Conservation (phyloP, 768 basidiomycete species). For the Neoboletus brunneissimus region DNA sequence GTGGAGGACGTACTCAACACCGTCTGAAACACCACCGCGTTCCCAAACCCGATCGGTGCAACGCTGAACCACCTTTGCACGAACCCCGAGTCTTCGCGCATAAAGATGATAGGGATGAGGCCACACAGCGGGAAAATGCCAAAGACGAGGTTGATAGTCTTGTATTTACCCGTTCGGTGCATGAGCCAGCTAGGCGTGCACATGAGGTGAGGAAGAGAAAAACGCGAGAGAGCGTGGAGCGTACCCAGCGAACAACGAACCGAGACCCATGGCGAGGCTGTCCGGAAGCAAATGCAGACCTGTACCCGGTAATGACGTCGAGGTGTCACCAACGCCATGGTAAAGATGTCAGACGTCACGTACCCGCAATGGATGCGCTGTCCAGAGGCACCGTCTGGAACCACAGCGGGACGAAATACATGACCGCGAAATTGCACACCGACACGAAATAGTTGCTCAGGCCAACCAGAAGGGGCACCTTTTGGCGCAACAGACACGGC, state of each 20-base stretch:
- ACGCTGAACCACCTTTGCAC: conserved; percentile 22
- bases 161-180: conserved; percentile 52
- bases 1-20: conserved; percentile 8
- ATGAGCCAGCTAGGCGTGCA: conserved; percentile 39
- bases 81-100: conserved; percentile 23
- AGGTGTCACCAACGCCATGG: background rate
- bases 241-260: conserved; percentile 50
- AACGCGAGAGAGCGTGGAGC: background rate
- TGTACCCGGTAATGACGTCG: background rate
- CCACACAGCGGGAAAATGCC: conserved; percentile 48
- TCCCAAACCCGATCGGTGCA: conserved; percentile 17
- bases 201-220: background rate
- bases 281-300: conserved; percentile 52
- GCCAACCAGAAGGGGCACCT: conserved; percentile 68
- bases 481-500: conserved; percentile 58
- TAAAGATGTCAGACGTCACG: background rate
- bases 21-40: conserved; percentile 20
- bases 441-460: conserved; percentile 71
- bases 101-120: conserved; percentile 35
- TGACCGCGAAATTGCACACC: conserved; percentile 70
- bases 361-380: conserved; percentile 64
- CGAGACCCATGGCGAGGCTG: conserved; percentile 46
- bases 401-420: conserved; percentile 79
- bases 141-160: conserved; percentile 44
- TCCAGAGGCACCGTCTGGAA: conserved; percentile 75